Evolutionary conservation across 495 filamentous ascomycete genomes (phyloP), one percentile per base, ranked within the genome.

Genomic region (Xylaria intraflava): DNA sequence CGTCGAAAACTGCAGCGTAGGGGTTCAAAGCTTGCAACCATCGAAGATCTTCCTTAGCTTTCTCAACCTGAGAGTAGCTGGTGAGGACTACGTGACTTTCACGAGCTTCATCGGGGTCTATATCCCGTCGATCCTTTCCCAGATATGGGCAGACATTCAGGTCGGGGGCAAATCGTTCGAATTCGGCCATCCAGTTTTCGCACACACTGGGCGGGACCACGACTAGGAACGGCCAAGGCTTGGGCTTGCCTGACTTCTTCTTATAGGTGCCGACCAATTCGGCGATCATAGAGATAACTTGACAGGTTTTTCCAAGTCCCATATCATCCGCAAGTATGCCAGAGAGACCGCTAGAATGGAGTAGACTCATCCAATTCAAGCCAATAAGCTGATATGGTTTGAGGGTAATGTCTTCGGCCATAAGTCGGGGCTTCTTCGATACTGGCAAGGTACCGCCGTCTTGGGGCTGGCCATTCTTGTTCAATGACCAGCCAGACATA

Each of bases 271-370:
- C 81, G 12, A 83, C 80, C 6, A 98, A 73, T 57, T 95, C 86
- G 3, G 90, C 84, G 20, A 98, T 78, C 65, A 97, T 91, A 0
- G 90, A 81, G 58, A 98, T 95, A 49, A 98, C 90, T 62, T 97
- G 91, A 59, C 90, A 95, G 0, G 93, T 98, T 74, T 98, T 98
- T 10, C 93, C 93, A 8, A 97, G 78, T 39, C 93, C 93, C 93
- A 98, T 98, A 58, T 98, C 93, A 65, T 98, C 93, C 0, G 93
- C 94, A 14, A 98, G 74, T 55, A 98, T 97, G 41, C 90, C 87
- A 51, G 87, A 89, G 50, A 92, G 72, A 20, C 83, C 76, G 36
- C 88, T 83, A 41, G 85, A 70, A 59, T 87, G 95, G 29, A 97
- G 74, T 20, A 96, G 68, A 41, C 80, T 78, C 43, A 97, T 73